A percentile compares a stretch with the other conserved stretches of the same genome.
Conservation (phyloP, 108 stramenopile genomes). For the Asterionellopsis glacialis region DNA sequence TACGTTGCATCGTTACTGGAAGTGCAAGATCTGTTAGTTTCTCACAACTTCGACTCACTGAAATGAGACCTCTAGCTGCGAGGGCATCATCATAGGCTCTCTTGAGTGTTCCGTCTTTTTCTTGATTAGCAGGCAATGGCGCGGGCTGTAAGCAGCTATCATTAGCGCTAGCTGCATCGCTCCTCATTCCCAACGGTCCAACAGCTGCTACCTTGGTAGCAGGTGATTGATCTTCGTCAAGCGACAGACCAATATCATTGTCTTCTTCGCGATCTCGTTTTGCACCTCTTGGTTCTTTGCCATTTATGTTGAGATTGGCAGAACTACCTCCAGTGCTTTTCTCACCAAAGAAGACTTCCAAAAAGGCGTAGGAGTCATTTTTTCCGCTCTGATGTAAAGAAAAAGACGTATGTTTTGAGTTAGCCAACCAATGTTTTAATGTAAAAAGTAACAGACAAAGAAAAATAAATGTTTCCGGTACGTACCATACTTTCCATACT, state of each 20-base stretch:
- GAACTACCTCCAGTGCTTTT: conserved; percentile 31
- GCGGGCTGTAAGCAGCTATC: conserved; percentile 17
- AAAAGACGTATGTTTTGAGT: neutral
- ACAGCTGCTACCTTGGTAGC: conserved; percentile 20
- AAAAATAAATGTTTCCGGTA: neutral
- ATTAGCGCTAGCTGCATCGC: conserved; percentile 10
- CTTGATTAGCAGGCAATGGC: conserved; percentile 22
- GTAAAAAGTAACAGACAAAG: conserved; percentile 5
- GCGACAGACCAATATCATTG: conserved; percentile 84
- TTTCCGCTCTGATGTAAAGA: conserved; percentile 11
- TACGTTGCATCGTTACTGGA: conserved; percentile 83
- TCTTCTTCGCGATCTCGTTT: conserved; percentile 82
- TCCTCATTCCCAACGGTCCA: neutral
- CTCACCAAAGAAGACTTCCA: conserved; percentile 91
- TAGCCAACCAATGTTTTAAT: conserved; percentile 1
- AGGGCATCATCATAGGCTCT: conserved; percentile 87
- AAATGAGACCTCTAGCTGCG: conserved; percentile 83
- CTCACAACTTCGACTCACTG: conserved; percentile 78
- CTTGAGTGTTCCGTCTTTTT: conserved; percentile 61
- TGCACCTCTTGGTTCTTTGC: conserved; percentile 30
- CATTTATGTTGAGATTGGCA: conserved; percentile 24
- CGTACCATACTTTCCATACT: conserved; percentile 76
- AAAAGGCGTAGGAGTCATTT: conserved; percentile 87
- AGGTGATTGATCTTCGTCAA: conserved; percentile 75
- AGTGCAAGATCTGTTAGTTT: conserved; percentile 83